Conservation (phyloP, 257 asterid genomes). For the Coffea eugenioides region DNA sequence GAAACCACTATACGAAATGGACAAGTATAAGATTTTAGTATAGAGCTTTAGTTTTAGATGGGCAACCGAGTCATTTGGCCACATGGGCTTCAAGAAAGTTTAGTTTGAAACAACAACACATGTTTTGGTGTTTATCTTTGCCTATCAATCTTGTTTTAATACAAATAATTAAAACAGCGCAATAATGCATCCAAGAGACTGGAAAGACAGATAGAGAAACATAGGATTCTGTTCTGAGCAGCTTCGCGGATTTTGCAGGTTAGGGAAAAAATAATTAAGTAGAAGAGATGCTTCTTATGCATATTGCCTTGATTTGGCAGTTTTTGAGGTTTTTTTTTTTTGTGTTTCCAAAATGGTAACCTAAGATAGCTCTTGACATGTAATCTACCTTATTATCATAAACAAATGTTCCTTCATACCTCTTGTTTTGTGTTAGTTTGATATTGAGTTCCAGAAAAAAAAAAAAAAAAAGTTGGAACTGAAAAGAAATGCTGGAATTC, state of each 20-base stretch:
- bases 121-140: constrained; percentile 5
- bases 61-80: constrained; percentile 19
- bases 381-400: too few relatives aligned
- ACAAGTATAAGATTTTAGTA: constrained; percentile 7
- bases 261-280: background rate
- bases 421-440: too few relatives aligned
- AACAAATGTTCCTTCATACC: too few relatives aligned
- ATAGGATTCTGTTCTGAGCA: constrained; percentile 51
- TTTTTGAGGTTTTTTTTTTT: background rate
- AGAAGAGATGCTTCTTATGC: background rate
- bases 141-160: constrained; percentile 3
- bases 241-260: constrained; percentile 59
- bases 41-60: constrained; percentile 2
- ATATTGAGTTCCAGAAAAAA: too few relatives aligned
- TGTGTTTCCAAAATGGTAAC: background rate
- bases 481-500: too few relatives aligned
- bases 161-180: background rate
- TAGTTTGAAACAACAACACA: constrained; percentile 8
- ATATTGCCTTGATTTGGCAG: background rate
- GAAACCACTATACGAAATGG: background rate
- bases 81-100: background rate
- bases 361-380: too few relatives aligned
- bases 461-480: too few relatives aligned
- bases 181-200: constrained; percentile 1
- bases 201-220: constrained; percentile 21